A percentile compares a stretch with the other conserved stretches of the same genome.
Evolutionary conservation across 768 basidiomycete species (phyloP).

Genomic region (Suillus discolor): DNA sequence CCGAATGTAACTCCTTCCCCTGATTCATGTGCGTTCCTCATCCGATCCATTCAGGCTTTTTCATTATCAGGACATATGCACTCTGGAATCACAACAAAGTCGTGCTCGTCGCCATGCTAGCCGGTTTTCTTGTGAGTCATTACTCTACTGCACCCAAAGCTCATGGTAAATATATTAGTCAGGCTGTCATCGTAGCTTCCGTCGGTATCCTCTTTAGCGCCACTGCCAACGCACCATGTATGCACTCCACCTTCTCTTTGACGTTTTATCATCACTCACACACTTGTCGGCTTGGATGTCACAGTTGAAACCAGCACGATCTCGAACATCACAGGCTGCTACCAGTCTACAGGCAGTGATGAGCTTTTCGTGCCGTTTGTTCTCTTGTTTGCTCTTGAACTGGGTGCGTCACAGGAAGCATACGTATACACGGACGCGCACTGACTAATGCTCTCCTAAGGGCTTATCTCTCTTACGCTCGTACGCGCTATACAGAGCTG

Average conservation of each 20-base stretch:
- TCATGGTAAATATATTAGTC: not conserved
- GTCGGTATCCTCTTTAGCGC: not conserved
- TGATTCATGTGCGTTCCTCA: not conserved
- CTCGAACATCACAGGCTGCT: not conserved
- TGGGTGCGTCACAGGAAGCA: not conserved
- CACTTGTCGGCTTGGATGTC: not conserved
- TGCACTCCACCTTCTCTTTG: not conserved
- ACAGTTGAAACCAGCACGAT: not conserved
- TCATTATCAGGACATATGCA: not conserved
- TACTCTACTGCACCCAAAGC: not conserved
- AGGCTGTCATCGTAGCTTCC: not conserved
- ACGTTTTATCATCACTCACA: not conserved
- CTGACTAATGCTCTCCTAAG: not conserved
- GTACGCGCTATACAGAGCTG: not conserved
- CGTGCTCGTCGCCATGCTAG: not conserved
- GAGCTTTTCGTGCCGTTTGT: not conserved
- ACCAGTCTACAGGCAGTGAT: not conserved
- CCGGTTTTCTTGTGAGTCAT: not conserved
- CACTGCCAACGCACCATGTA: not conserved
- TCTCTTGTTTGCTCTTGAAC: not conserved
- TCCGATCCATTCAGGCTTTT: not conserved
- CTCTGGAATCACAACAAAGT: not conserved
- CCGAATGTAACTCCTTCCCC: not conserved
- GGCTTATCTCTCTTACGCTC: not conserved
- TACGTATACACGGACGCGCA: not conserved